Percentiles rank a stretch among this genome's conserved stretches.
Conservation (phyloP, 176 grass and related monocot genomes). For the Oryza brachyantha region DNA sequence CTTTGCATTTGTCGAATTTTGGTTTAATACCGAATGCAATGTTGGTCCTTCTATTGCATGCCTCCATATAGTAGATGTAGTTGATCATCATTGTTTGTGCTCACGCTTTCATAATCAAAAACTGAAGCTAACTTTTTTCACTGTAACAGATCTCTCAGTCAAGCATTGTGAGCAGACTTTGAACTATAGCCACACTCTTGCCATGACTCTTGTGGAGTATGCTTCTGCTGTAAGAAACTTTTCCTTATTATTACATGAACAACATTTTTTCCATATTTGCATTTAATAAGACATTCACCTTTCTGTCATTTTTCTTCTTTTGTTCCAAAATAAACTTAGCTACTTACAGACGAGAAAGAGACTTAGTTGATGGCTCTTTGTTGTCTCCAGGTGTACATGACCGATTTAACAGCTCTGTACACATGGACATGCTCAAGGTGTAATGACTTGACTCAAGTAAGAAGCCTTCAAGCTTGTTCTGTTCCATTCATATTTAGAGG, state of each 20-base stretch:
- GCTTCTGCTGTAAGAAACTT: conserved; percentile 77
- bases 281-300: not conserved
- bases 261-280: not conserved
- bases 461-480: conserved; percentile 24
- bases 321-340: conserved; percentile 17
- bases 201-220: conserved; percentile 76
- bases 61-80: not conserved
- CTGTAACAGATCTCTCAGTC: conserved; percentile 52
- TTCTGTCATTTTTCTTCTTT: not conserved
- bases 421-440: conserved; percentile 84
- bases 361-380: conserved; percentile 14
- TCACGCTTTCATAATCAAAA: not conserved
- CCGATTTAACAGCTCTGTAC: conserved; percentile 65
- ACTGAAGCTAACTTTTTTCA: conserved; percentile 8
- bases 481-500: conserved; percentile 9
- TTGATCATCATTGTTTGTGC: not conserved
- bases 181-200: conserved; percentile 73
- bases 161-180: conserved; percentile 24
- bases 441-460: conserved; percentile 77
- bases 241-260: not conserved
- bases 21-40: not conserved
- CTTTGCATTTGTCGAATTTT: not conserved
- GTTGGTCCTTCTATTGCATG: not conserved
- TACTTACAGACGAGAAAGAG: too few species aligned
- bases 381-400: conserved; percentile 54